Base-by-base conservation (phyloP, 371 early-diverging fungal species). In the Lichtheimia ramosa region DNA sequence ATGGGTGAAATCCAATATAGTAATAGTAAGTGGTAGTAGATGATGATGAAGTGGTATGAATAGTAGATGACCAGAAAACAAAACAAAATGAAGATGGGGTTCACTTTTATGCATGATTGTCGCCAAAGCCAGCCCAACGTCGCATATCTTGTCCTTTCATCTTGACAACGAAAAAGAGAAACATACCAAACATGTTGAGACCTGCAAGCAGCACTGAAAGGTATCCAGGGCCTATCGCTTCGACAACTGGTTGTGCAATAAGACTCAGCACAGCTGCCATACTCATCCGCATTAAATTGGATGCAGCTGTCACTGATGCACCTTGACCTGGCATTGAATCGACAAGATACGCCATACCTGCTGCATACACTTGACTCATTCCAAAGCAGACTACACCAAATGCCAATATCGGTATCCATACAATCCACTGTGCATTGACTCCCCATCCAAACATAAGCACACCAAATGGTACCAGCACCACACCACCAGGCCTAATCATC, bases 351-450 rank as follows among this genome's bases (percentile, higher is more conserved):
- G 82, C 80, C 8, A 79, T 68, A 10, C 78, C 75, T 3, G 83
- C 74, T 12, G 82, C 66, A 53, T 78, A 69, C 0, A 81, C 75
- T 64, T 82, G 85, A 28, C 73, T 77, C 82, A 83, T 82, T 23
- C 83, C 85, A 69, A 85, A 83, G 63, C 80, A 81, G 34, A 81
- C 71, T 25, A 81, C 67, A 43, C 74, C 74, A 56, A 83, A 82
- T 1, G 81, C 84, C 24, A 79, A 52, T 48, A 83, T 82, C 0
- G 83, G 74, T 0, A 65, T 74, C 58, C 80, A 82, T 3, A 80
- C 73, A 34, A 64, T 69, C 18, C 79, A 60, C 0, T 63, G 53
- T 15, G 68, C 61, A 39, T 71, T 58, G 14, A 80, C 73, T 34
- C 77, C 71, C 82, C 83, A 85, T 7, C 84, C 86, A 68, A 80